Evolutionary conservation across 2,329 filamentous ascomycete species (phyloP).

Genomic region (Fusarium coicis): DNA sequence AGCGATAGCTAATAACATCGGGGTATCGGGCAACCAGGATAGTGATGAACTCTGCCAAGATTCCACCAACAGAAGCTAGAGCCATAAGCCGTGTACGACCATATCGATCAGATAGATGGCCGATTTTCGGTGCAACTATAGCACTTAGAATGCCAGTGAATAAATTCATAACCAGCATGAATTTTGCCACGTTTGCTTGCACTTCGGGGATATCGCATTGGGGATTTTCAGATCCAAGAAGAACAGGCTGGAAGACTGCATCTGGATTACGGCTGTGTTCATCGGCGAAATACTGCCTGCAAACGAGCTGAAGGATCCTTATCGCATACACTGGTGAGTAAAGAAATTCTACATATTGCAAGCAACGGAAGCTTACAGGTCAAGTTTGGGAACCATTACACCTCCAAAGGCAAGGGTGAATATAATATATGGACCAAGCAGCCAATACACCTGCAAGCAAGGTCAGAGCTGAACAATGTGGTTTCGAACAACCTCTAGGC

Average conservation of each 20-base stretch:
- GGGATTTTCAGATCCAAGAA: constrained; percentile 76
- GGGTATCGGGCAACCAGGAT: constrained; percentile 82
- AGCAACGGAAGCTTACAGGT: constrained; percentile 64
- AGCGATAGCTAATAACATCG: constrained; percentile 77
- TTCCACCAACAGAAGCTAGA: constrained; percentile 77
- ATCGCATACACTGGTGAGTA: constrained; percentile 29
- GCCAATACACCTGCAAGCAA: constrained; percentile 76
- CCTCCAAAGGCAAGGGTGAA: constrained; percentile 90
- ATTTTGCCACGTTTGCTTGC: constrained; percentile 79
- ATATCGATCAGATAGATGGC: constrained; percentile 86
- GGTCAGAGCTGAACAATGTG: constrained; percentile 36
- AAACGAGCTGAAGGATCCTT: constrained; percentile 82
- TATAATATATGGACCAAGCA: constrained; percentile 81
- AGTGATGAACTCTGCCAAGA: constrained; percentile 79
- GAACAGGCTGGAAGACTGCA: constrained; percentile 70
- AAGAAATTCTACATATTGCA: neutral
- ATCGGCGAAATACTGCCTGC: constrained; percentile 83
- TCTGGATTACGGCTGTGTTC: constrained; percentile 66
- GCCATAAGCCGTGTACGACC: constrained; percentile 82
- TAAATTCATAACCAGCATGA: constrained; percentile 80
- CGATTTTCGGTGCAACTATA: constrained; percentile 83
- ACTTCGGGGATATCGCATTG: constrained; percentile 86
- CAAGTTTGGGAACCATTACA: constrained; percentile 85
- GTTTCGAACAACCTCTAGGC: neutral
- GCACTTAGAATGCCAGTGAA: constrained; percentile 82